Evolutionary conservation across 306 rosid genomes (phyloP).

Genomic region (Vigna radiata): DNA sequence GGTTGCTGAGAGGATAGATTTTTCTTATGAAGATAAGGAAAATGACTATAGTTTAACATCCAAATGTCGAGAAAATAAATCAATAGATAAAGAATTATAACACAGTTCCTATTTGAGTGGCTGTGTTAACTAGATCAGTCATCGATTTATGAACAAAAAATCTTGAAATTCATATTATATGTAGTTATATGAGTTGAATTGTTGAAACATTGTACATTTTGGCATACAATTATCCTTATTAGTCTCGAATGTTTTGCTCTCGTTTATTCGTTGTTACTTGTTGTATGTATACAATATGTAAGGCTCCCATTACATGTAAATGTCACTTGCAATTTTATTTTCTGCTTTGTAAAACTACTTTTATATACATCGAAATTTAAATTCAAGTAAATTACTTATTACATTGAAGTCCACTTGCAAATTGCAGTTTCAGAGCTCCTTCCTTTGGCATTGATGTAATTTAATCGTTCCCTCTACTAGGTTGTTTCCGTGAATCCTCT

Average conservation of each 20-base stretch:
- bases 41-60: neutral
- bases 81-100: constrained; percentile 17
- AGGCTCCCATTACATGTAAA: neutral
- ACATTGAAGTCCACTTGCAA: neutral
- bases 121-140: constrained; percentile 8
- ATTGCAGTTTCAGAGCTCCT: neutral
- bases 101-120: constrained; percentile 9
- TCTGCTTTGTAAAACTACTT: neutral
- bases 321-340: neutral
- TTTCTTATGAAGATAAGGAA: neutral
- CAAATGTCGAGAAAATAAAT: neutral
- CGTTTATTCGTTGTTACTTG: neutral
- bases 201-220: neutral
- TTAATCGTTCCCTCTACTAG: constrained; percentile 51
- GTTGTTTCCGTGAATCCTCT: constrained; percentile 59
- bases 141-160: constrained; percentile 2
- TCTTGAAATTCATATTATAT: neutral
- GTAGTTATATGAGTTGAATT: neutral
- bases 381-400: neutral
- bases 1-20: neutral
- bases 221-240: neutral
- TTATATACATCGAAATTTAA: neutral
- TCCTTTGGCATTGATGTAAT: constrained; percentile 26
- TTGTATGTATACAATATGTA: neutral
- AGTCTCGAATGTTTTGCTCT: neutral